Conservation (phyloP, 2,329 filamentous ascomycete genomes). For the Madurella mycetomatis region DNA sequence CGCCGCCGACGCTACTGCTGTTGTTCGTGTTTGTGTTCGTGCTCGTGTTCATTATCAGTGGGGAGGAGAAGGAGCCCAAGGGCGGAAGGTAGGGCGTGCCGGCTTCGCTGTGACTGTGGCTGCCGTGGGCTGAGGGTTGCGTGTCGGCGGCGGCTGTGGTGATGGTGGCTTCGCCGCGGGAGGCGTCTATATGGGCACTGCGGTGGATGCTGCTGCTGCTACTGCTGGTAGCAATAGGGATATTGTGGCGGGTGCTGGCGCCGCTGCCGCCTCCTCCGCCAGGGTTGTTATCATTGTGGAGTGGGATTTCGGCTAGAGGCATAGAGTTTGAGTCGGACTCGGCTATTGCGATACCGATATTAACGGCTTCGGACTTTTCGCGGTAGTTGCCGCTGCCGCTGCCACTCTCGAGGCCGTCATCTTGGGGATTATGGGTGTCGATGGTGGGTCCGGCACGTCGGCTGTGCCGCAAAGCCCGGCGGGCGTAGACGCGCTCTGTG, state of each 20-base stretch:
- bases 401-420: neutral
- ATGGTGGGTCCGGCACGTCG: neutral
- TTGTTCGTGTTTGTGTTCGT: no score
- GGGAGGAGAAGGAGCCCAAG: neutral
- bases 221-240: neutral
- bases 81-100: neutral
- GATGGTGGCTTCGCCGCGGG: no score
- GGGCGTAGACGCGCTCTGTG: constrained; percentile 3
- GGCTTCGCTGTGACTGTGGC: neutral
- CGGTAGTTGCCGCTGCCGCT: no score
- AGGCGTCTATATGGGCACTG: neutral
- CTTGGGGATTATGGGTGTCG: neutral
- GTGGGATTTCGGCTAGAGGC: neutral
- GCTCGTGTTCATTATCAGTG: neutral
- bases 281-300: neutral
- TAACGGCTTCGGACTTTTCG: neutral
- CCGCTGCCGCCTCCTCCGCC: neutral
- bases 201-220: no score
- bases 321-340: neutral
- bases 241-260: neutral
- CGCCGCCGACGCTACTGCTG: no score
- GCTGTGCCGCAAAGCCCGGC: no score
- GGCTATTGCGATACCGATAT: neutral
- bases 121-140: neutral
- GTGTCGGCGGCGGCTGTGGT: no score